Base-by-base conservation (phyloP, 345 rosid species). In the Ricinus communis region DNA sequence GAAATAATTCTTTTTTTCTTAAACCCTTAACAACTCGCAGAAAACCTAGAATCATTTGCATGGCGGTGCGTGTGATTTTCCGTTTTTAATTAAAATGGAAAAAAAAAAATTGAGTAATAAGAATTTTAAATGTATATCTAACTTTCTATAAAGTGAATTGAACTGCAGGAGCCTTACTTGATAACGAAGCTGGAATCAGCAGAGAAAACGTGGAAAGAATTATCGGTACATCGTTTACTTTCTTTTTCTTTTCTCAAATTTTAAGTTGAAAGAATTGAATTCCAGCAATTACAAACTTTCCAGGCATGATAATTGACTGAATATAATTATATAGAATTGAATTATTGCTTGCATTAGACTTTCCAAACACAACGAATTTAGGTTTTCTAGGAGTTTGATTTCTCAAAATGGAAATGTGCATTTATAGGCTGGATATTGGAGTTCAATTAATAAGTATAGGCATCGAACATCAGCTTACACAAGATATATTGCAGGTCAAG, bases 171-270 rank as follows among this genome's bases (percentile, higher is more conserved):
- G 80, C 92, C 97, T 7, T 88, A 86, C 68, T 76, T 94, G 78
- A 71, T 88, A 55, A 82, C 78, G 36, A 94, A 94, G 83, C 87
- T 94, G 83, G 91, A 94, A 76, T 91, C 97, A 47, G 97, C 97
- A 1, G 97, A 88, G 87, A 94, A 85, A 79, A 94, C 98, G 5
- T 91, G 98, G 97, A 90, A 91, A 69, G 98, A 94, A 52, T 73
- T 94, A 61, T 90, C 98, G 69, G 98, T 94, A 77, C 22, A 88
- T 31, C 66, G 68, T 59, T 58, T 28, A 11, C 47, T 46, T 68
- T 21, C 45, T 38, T 4, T 38, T 38, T 38, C 5, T 4, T 38
- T 4, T 38, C n/a, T n/a, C n/a, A n/a, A n/a, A 4, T 38, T 38
- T 38, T 38, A 38, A 38, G 43, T 9, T 38, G 5, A 38, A 38